Percentiles rank a stretch among this genome's conserved stretches.
Conservation (phyloP, 768 basidiomycete genomes). For the Mycena latifolia region DNA sequence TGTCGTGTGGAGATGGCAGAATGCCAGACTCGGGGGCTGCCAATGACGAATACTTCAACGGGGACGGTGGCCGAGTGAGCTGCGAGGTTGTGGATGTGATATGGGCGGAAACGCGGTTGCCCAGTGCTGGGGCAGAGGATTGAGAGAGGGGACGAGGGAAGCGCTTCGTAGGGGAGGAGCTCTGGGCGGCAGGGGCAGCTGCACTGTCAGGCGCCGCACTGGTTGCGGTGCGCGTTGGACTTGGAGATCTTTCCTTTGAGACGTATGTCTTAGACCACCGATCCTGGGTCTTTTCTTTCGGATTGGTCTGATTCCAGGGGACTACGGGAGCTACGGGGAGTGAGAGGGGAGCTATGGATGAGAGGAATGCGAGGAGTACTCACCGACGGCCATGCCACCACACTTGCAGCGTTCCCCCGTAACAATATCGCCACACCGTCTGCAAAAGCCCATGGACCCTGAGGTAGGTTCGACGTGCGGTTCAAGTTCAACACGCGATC, state of each 20-base stretch:
- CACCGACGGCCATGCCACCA: conserved; percentile 84
- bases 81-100: conserved; percentile 63
- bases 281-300: conserved; percentile 63
- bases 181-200: conserved; percentile 22
- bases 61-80: conserved; percentile 62
- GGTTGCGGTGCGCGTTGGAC: conserved; percentile 42
- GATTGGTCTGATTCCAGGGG: conserved; percentile 67
- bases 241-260: conserved; percentile 63
- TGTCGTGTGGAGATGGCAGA: conserved; percentile 65
- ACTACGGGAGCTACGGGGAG: conserved; percentile 70
- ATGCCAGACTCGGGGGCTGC: conserved; percentile 71
- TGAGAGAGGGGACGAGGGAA: conserved; percentile 63
- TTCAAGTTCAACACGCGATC: conserved; percentile 16
- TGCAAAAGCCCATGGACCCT: conserved; percentile 81
- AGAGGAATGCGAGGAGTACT: conserved; percentile 45
- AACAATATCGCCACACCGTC: conserved; percentile 89
- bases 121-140: conserved; percentile 49
- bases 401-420: conserved; percentile 77
- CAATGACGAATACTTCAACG: conserved; percentile 64
- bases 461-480: not conserved
- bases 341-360: conserved; percentile 14
- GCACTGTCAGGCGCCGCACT: conserved; percentile 23
- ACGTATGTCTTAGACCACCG: conserved; percentile 88
- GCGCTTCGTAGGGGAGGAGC: conserved; percentile 52
- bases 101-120: conserved; percentile 66